A percentile compares a stretch with the other conserved stretches of the same genome.
Evolutionary conservation across 371 early-diverging fungal species (phyloP).

Genomic region (Mortierella sp.): DNA sequence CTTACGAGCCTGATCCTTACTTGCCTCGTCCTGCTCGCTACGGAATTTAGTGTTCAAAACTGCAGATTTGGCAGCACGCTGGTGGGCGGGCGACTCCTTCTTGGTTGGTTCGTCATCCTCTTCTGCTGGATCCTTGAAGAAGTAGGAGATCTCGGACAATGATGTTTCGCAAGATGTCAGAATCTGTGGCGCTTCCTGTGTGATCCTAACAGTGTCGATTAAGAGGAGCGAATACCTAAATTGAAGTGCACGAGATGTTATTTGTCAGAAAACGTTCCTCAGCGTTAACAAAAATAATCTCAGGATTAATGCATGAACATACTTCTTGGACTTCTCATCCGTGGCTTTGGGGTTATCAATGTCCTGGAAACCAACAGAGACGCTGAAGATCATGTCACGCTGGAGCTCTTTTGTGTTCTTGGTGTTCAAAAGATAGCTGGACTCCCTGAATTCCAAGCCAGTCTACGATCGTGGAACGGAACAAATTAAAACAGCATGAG

Average conservation of each 20-base stretch:
- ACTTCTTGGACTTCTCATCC: conserved; percentile 74
- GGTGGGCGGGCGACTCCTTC: conserved; percentile 36
- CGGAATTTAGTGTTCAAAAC: conserved; percentile 90
- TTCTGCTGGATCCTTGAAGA: conserved; percentile 67
- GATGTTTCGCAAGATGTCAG: conserved; percentile 83
- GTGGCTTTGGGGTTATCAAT: conserved; percentile 77
- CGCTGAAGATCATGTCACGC: conserved; percentile 87
- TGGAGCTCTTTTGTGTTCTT: conserved; percentile 78
- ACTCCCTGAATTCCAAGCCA: conserved; percentile 96
- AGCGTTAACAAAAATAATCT: not conserved
- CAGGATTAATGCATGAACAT: not conserved
- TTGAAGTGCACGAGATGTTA: not conserved
- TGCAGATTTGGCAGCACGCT: conserved; percentile 70
- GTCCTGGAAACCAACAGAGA: conserved; percentile 89
- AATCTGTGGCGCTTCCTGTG: conserved; percentile 66
- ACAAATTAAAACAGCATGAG: not conserved
- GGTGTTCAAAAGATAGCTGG: conserved; percentile 75
- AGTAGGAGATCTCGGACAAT: conserved; percentile 81
- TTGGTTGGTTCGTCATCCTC: conserved; percentile 50
- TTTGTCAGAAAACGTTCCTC: not conserved
- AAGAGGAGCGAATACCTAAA: conserved; percentile 83
- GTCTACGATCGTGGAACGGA: conserved; percentile 56
- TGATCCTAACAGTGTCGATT: conserved; percentile 86
- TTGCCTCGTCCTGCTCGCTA: conserved; percentile 86
- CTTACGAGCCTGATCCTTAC: conserved; percentile 80